Percentiles rank a stretch among this genome's conserved stretches.
phyloP scores from a whole-genome alignment of 1,284 basidiomycete genomes.

The Ganoderma leucocontextum region DNA sequence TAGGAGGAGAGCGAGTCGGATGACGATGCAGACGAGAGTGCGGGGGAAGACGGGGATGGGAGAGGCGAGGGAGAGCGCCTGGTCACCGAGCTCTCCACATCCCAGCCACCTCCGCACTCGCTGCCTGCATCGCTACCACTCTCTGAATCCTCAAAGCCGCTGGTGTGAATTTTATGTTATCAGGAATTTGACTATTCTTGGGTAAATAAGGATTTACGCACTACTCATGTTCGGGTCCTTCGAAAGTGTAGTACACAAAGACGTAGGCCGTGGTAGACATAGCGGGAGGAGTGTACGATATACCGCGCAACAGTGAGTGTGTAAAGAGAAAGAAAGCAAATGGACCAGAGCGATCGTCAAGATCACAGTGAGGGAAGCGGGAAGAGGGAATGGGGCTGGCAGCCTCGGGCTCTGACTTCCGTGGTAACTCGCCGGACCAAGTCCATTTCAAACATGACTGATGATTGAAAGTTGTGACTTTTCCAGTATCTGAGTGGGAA shows the following conservation, averaged over 20 bases:
- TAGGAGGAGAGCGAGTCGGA: neutral
- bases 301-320: neutral
- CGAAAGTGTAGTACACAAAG: slow-evolving; percentile 3
- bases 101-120: neutral
- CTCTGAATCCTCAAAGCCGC: neutral
- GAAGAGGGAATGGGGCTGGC: neutral
- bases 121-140: neutral
- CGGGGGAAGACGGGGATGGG: neutral
- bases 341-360: neutral
- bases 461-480: too few relatives aligned
- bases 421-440: neutral
- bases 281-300: neutral
- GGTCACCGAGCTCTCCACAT: neutral
- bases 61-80: neutral
- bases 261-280: neutral
- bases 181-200: neutral
- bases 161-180: neutral
- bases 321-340: neutral
- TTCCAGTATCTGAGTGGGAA: neutral
- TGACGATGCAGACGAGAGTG: neutral
- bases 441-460: neutral
- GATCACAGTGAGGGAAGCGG: neutral
- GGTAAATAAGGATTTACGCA: neutral
- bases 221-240: neutral
- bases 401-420: neutral